Base-by-base conservation (phyloP, 225 moss, liverwort and hornwort genomes). In the Anthoceros angustus region DNA sequence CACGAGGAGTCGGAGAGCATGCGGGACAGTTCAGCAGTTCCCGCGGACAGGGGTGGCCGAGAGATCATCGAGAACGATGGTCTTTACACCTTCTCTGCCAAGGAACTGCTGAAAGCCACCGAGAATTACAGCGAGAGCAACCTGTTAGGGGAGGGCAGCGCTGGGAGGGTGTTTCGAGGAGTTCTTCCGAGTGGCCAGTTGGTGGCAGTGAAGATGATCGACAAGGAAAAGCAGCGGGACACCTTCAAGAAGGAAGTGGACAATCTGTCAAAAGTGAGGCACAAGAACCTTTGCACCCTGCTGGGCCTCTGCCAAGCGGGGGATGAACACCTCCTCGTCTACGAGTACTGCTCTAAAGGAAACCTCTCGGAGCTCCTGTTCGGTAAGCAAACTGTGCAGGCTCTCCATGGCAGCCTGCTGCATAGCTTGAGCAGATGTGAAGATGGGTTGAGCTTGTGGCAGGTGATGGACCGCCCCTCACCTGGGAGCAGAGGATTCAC, bases 201-300 rank as follows among this genome's bases (percentile, higher is more conserved):
- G 20, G 75, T 75, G 50, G 71, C 75, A 6, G 61, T 75, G n/a
- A 75, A 75, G 42, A 48, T 24, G 16, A 71, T 75, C 67, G 55
- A 55, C 42, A 75, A 71, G 26, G 75, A 65, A 25, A 68, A 50
- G 60, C 70, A 71, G 42, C 25, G 61, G 67, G 61, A 68, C 16
- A 71, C 75, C 0, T 75, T 75, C 63, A 70, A 70, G 66, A 75
- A 70, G 55, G 75, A 75, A 55, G 70, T 75, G 63, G 75, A 75
- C 26, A 75, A 71, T 42, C 60, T 74, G 21, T 70, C 74, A 7
- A 42, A 60, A 63, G 74, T 71, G 12, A 63, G 75, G 20, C 75
- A 75, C 50, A 18, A 70, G 25, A 71, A 75, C 55, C 49, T 75
- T 0, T 63, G 64, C 10, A 75, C 75, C 63, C 70, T 75, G 67